phyloP scores from a whole-genome alignment of 257 asterid genomes.

The Nicotiana attenuata region DNA sequence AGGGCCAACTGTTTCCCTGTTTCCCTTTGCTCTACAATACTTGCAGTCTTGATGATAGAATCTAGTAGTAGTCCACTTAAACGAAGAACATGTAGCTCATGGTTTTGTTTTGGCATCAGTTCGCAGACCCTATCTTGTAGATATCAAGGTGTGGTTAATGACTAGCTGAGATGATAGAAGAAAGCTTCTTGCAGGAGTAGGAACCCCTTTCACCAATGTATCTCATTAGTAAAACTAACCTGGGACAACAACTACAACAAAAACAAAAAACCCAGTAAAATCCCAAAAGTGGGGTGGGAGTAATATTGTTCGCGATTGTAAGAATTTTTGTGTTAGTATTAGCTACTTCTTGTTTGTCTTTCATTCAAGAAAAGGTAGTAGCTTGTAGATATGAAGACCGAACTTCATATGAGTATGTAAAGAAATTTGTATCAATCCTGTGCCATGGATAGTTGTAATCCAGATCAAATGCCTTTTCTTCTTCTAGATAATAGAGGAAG shows the following conservation, averaged over 20 bases:
- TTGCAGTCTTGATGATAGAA: not conserved
- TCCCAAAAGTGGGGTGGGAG: not conserved
- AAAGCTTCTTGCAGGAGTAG: not conserved
- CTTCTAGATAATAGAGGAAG: not conserved
- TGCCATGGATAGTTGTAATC: not conserved
- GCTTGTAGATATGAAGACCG: not conserved
- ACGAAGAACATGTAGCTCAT: not conserved
- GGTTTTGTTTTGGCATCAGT: not conserved
- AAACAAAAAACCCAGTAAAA: no score
- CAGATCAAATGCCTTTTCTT: not conserved
- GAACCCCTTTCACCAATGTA: not conserved
- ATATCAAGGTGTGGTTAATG: not conserved
- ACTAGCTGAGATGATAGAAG: not conserved
- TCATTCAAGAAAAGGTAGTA: not conserved
- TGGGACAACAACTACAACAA: no score
- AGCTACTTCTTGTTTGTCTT: not conserved
- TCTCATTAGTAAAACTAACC: not conserved
- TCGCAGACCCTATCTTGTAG: not conserved
- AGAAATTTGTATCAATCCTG: not conserved
- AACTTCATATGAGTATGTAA: not conserved
- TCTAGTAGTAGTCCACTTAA: not conserved
- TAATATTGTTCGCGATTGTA: not conserved
- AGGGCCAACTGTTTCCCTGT: not conserved
- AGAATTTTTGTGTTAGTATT: not conserved
- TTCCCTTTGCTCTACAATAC: not conserved